These are phyloP conservation scores for Cercospora nicotianae DNA, from an alignment of 2,329 filamentous ascomycete species.

Conservation along the genomic window DNA sequence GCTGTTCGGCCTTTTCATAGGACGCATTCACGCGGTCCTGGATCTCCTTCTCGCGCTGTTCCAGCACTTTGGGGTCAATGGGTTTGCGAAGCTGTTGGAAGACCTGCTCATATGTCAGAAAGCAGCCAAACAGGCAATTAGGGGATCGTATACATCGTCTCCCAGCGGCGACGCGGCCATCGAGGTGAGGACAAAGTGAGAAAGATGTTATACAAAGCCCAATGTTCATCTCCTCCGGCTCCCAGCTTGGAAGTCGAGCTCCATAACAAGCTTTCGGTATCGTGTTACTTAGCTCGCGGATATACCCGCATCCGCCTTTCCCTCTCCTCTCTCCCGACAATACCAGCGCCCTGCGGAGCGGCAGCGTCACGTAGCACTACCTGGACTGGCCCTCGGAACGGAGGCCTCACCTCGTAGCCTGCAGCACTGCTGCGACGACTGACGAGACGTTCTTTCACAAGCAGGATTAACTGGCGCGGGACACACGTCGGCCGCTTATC, in stretches of 20 bases:
- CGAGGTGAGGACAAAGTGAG: background rate
- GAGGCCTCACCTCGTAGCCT: too few species aligned
- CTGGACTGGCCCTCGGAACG: too few species aligned
- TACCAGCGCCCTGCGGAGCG: background rate
- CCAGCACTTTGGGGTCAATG: slow-evolving; percentile 58
- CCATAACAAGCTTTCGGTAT: background rate
- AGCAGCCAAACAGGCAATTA: background rate
- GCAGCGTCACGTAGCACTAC: too few species aligned
- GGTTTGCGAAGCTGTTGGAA: slow-evolving; percentile 61
- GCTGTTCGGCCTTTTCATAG: slow-evolving; percentile 62
- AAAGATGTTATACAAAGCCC: background rate
- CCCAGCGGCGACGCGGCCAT: slow-evolving; percentile 16
- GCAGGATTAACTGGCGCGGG: background rate
- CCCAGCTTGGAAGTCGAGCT: background rate
- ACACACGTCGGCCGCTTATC: background rate
- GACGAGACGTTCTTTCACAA: background rate
- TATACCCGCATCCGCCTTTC: background rate
- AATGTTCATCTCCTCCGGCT: background rate
- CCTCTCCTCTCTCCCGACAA: background rate
- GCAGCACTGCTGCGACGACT: too few species aligned
- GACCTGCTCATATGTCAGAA: slow-evolving; percentile 46
- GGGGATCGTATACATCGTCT: background rate
- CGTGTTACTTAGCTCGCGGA: background rate
- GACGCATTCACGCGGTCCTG: slow-evolving; percentile 60
- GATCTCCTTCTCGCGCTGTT: slow-evolving; percentile 61